Evolutionary conservation across 768 basidiomycete genomes (phyloP).

Genomic region (Amylocystis lapponica): DNA sequence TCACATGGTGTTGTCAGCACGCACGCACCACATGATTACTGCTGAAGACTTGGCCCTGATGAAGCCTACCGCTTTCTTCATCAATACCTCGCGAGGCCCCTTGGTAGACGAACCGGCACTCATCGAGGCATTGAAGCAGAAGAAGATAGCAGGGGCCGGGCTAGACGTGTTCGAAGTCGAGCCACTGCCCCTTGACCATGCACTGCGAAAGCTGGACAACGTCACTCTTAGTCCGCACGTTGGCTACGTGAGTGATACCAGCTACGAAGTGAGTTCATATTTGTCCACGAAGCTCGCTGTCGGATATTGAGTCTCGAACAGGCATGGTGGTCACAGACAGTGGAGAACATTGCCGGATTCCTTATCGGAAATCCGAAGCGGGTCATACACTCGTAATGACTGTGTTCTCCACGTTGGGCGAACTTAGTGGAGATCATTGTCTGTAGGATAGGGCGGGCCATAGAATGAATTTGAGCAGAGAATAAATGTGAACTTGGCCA

Average conservation of each 20-base stretch:
- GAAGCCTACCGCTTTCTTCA: constrained; percentile 52
- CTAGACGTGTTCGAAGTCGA: constrained; percentile 65
- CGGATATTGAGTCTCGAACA: no score
- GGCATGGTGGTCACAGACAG: constrained; percentile 48
- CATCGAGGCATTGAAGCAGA: constrained; percentile 39
- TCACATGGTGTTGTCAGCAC: constrained; percentile 51
- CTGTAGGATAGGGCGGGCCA: not conserved
- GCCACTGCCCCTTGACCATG: constrained; percentile 55
- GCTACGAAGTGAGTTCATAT: constrained; percentile 27
- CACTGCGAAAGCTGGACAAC: constrained; percentile 43
- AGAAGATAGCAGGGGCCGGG: constrained; percentile 51
- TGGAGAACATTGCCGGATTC: constrained; percentile 52
- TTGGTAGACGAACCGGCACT: constrained; percentile 56
- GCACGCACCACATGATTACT: constrained; percentile 44
- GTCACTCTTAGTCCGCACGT: constrained; percentile 59
- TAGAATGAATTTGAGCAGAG: no score
- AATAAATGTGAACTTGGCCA: no score
- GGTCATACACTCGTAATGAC: constrained; percentile 8
- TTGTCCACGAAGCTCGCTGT: not conserved
- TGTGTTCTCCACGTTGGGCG: not conserved
- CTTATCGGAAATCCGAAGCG: constrained; percentile 37
- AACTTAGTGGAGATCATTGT: not conserved
- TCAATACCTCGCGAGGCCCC: constrained; percentile 66
- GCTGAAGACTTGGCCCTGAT: constrained; percentile 44
- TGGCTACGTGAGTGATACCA: constrained; percentile 48